Evolutionary conservation across 495 filamentous ascomycete species (phyloP).

Genomic region (Aspergillus funiculosus): DNA sequence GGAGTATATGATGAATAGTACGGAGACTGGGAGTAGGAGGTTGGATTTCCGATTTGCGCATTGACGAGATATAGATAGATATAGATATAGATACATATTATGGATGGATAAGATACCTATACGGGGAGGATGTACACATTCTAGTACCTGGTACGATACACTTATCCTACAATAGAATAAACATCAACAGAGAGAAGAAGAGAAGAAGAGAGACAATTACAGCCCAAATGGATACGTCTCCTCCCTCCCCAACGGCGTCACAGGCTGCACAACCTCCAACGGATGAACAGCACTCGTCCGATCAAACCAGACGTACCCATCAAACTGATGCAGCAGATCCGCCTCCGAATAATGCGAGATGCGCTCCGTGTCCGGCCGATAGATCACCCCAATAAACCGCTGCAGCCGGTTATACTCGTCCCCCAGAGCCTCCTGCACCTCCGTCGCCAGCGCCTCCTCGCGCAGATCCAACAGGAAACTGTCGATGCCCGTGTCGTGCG

Average conservation of each 20-base stretch:
- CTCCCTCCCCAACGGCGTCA: conserved; percentile 37
- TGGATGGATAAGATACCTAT: too few relatives aligned
- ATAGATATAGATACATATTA: not conserved
- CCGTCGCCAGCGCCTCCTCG: conserved; percentile 28
- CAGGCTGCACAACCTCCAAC: conserved; percentile 48
- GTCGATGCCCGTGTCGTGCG: conserved; percentile 40
- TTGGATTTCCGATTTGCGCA: conserved; percentile 34
- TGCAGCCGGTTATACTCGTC: conserved; percentile 37
- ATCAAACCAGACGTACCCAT: conserved; percentile 55
- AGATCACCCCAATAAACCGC: conserved; percentile 58
- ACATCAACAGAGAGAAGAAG: too few relatives aligned
- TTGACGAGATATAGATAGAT: conserved; percentile 1
- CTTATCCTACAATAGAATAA: too few relatives aligned
- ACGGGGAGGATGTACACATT: too few relatives aligned
- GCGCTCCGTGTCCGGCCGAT: conserved; percentile 49
- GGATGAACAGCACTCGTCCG: conserved; percentile 44
- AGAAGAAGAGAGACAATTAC: conserved; percentile 27
- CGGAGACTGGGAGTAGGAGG: conserved; percentile 31
- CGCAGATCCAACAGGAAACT: conserved; percentile 48
- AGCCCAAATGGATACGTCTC: conserved; percentile 57
- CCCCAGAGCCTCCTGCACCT: conserved; percentile 37
- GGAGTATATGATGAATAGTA: conserved; percentile 24
- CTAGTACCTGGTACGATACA: too few relatives aligned
- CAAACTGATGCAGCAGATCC: conserved; percentile 50
- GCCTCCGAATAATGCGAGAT: conserved; percentile 52